Evolutionary conservation across 768 basidiomycete species (phyloP).

Genomic region (Phlebiopsis gigantea): DNA sequence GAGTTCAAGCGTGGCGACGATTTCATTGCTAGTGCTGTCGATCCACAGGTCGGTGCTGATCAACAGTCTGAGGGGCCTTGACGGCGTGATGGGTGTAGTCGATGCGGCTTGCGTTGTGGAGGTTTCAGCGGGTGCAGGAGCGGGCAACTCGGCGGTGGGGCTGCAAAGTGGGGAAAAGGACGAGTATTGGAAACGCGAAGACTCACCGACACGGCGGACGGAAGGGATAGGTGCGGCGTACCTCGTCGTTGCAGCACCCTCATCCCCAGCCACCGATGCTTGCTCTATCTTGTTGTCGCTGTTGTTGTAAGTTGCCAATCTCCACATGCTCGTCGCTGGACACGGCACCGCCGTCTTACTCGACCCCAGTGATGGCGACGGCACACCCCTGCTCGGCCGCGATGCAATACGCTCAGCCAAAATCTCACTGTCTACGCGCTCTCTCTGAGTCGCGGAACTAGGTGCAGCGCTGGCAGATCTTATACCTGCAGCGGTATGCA

Average conservation of each 20-base stretch:
- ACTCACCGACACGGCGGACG: slow-evolving; percentile 3
- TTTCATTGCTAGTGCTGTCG: slow-evolving; percentile 41
- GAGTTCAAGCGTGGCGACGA: slow-evolving; percentile 62
- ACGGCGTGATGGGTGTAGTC: slow-evolving; percentile 44
- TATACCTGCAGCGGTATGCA: neutral
- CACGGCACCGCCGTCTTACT: slow-evolving; percentile 1
- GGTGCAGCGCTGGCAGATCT: neutral
- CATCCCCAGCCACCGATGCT: neutral
- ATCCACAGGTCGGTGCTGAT: slow-evolving; percentile 62
- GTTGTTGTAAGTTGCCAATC: slow-evolving; percentile 3
- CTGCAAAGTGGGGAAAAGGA: slow-evolving; percentile 2
- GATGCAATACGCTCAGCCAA: slow-evolving; percentile 6
- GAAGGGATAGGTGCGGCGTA: slow-evolving; percentile 7
- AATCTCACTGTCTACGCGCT: neutral
- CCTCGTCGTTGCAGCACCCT: slow-evolving; percentile 7
- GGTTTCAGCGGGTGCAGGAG: neutral
- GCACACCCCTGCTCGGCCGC: slow-evolving; percentile 3
- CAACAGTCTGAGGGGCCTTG: slow-evolving; percentile 24
- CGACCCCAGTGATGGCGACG: neutral
- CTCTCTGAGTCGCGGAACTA: slow-evolving; percentile 3
- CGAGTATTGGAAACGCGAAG: slow-evolving; percentile 5
- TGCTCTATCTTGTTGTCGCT: slow-evolving; percentile 1
- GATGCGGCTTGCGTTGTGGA: slow-evolving; percentile 25
- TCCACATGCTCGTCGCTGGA: slow-evolving; percentile 12
- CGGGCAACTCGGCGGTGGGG: neutral